Evolutionary conservation across 169 alveolate genomes (phyloP), one percentile per base, ranked within the genome.

Genomic region (Eimeria necatrix): DNA sequence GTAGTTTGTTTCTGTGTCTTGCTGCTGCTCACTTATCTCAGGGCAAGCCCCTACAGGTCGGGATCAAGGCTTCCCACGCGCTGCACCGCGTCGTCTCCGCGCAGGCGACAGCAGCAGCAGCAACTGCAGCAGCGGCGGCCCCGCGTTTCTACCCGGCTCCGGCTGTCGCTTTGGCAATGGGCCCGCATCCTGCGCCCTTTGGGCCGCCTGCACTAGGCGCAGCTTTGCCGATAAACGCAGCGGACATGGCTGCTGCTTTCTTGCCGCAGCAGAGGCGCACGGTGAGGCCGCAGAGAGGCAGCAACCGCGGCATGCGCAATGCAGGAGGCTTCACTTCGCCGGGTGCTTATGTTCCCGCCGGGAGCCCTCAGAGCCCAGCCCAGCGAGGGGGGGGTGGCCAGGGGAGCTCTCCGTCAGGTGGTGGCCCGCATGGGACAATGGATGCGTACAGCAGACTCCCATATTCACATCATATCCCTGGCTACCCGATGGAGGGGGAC

Each of bases 11-110:
- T 53, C 48, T 49, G 20, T 49, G 73, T 18, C 70, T 68, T 68
- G 78, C 10, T 10, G 18, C 46, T 32, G 41, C 41, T 32, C 41
- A 32, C 41, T 32, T 32, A 0, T 32, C 26, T 41, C 83, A 86
- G 93, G 93, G 41, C 26, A 26, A n/a, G 6, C 93, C 93, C 20
- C 14, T 86, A 26, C 81, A 74, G n/a, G 93, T 86, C 24, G 93
- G 93, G 41, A 86, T 86, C 46, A 86, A 86, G 52, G 93, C 93
- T 24, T 56, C 93, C 41, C 93, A 86, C 68, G 70, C 83, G 16
- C 68, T 86, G 61, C 93, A 86, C 61, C 93, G 68, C 26, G 64
- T 86, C 81, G 70, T 86, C 26, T 86, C 93, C 46, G 41, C 90
- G 41, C 90, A 74, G 85, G 51, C 51, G 12, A 24, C 85, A n/a